Conservation (phyloP, 192 early-diverging fungal genomes). For the Coemansia sp. region DNA sequence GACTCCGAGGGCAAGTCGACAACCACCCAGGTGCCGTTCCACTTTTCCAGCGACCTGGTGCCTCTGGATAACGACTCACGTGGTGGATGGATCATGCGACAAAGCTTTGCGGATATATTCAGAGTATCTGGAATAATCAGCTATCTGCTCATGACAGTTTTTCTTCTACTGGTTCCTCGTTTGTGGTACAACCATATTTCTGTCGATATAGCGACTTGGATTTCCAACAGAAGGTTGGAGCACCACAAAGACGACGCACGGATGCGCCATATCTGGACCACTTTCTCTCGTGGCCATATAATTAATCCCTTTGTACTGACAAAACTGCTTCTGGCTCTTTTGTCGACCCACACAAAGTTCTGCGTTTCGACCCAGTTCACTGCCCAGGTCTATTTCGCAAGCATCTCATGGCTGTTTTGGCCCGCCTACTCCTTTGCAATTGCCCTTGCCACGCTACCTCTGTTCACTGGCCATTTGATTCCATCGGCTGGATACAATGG, state of each 20-base stretch:
- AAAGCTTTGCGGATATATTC: constrained; percentile 61
- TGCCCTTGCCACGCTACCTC: constrained; percentile 59
- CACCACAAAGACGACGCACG: constrained; percentile 37
- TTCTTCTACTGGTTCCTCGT: constrained; percentile 40
- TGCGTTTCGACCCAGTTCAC: constrained; percentile 54
- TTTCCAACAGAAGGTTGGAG: constrained; percentile 11
- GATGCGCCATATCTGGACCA: constrained; percentile 7
- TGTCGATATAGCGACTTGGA: constrained; percentile 18
- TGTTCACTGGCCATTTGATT: constrained; percentile 73
- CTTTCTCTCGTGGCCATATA: constrained; percentile 15
- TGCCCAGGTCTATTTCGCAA: constrained; percentile 41
- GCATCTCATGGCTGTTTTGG: constrained; percentile 56
- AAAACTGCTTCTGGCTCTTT: constrained; percentile 24
- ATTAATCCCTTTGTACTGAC: constrained; percentile 8
- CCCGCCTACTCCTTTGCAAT: constrained; percentile 57
- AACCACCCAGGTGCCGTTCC: constrained; percentile 59
- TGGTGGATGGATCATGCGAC: constrained; percentile 73
- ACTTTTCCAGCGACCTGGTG: constrained; percentile 64
- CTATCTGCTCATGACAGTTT: constrained; percentile 49
- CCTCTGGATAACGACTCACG: constrained; percentile 64
- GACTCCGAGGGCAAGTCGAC: constrained; percentile 61
- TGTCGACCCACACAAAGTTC: constrained; percentile 46
- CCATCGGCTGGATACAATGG: constrained; percentile 53
- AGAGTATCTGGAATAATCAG: constrained; percentile 24
- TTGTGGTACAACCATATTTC: constrained; percentile 11